A percentile compares a stretch with the other conserved stretches of the same genome.
phyloP scores from a whole-genome alignment of 305 asterid species.

The Fraxinus dipetala region DNA sequence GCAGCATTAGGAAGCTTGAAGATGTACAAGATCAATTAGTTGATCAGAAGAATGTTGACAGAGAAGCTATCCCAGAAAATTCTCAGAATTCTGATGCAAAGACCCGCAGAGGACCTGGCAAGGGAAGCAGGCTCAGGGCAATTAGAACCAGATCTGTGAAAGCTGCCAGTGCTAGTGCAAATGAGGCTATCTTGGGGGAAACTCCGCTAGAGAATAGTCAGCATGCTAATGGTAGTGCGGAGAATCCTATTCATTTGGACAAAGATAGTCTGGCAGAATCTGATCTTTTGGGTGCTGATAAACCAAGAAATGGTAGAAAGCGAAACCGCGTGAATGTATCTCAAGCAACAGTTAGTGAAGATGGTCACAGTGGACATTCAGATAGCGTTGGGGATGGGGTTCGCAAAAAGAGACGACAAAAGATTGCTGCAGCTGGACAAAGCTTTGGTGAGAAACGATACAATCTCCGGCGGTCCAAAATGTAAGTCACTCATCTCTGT shows the following conservation, averaged over 20 bases:
- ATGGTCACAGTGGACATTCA: conserved; percentile 55
- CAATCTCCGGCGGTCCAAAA: conserved; percentile 77
- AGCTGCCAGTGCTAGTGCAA: conserved; percentile 33
- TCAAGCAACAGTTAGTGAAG: conserved; percentile 57
- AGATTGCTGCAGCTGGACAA: conserved; percentile 47
- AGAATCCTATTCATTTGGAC: conserved; percentile 42
- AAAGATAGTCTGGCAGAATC: conserved; percentile 63
- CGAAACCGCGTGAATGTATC: conserved; percentile 47
- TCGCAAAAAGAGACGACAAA: conserved; percentile 71
- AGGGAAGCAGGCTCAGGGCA: conserved; percentile 42
- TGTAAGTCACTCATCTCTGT: conserved; percentile 39
- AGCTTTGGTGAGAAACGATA: conserved; percentile 62
- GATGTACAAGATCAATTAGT: conserved; percentile 43
- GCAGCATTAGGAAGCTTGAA: conserved; percentile 42
- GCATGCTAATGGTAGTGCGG: conserved; percentile 47
- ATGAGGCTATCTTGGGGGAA: conserved; percentile 20
- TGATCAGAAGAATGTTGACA: conserved; percentile 33
- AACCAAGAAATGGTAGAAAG: conserved; percentile 51
- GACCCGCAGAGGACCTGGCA: conserved; percentile 37
- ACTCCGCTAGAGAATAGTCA: conserved; percentile 20
- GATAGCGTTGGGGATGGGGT: conserved; percentile 59
- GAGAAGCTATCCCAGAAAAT: conserved; percentile 33
- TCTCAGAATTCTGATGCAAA: conserved; percentile 46
- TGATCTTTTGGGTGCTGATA: conserved; percentile 34
- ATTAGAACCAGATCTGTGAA: conserved; percentile 41